A percentile compares a stretch with the other conserved stretches of the same genome.
These are phyloP conservation scores for Dendrostoma leiphaemia DNA, from an alignment of 2,329 filamentous ascomycete genomes.

Conservation along the genomic window DNA sequence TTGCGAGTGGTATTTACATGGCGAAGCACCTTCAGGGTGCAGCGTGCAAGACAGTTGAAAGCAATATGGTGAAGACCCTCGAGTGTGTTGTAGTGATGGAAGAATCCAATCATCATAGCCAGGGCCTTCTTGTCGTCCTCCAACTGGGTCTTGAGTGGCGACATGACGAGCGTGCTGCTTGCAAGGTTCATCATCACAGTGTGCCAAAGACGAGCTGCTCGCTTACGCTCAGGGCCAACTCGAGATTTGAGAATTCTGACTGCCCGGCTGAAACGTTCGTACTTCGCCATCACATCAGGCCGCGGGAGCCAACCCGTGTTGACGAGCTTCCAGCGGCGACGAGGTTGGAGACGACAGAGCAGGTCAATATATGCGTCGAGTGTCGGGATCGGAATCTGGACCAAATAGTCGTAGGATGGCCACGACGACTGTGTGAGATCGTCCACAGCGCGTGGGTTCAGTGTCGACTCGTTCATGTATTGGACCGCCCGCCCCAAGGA, in stretches of 20 bases:
- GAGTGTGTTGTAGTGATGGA: constrained; percentile 26
- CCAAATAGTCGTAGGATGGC: constrained; percentile 22
- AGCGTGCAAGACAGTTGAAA: constrained; percentile 35
- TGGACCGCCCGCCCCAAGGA: constrained; percentile 44
- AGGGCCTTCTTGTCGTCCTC: constrained; percentile 31
- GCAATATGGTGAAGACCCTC: constrained; percentile 33
- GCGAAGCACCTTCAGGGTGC: constrained; percentile 29
- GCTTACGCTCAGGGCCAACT: constrained; percentile 19
- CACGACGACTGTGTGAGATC: constrained; percentile 21
- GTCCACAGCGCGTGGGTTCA: constrained; percentile 21
- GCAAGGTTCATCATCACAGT: constrained; percentile 39
- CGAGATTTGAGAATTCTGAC: constrained; percentile 31
- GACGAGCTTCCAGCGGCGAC: constrained; percentile 7
- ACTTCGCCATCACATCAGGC: neutral
- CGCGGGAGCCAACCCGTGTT: constrained; percentile 4
- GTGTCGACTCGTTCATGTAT: constrained; percentile 48
- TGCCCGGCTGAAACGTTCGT: constrained; percentile 30
- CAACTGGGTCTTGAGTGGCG: constrained; percentile 20
- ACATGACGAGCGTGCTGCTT: constrained; percentile 30
- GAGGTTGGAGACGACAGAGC: constrained; percentile 33
- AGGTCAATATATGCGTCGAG: constrained; percentile 52
- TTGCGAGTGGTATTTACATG: neutral
- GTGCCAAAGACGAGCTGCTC: constrained; percentile 37
- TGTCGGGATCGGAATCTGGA: constrained; percentile 31
- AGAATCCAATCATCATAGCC: constrained; percentile 30